phyloP scores from a whole-genome alignment of 2,329 filamentous ascomycete genomes.

The Bisporella sp. region DNA sequence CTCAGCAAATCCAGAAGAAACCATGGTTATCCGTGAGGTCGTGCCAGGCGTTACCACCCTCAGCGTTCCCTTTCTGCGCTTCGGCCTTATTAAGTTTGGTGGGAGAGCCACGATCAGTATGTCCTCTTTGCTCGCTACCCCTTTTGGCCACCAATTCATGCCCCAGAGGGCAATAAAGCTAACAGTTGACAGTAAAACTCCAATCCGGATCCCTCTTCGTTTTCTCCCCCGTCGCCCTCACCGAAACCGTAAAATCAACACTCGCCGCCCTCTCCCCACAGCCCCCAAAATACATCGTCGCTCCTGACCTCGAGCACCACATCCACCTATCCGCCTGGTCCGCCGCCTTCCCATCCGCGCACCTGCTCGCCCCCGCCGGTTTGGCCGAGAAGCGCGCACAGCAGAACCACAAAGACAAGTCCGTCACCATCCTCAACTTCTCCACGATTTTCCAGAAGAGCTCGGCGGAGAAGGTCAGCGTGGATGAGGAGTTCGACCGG shows the following conservation, averaged over 20 bases:
- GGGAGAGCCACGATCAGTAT: slow-evolving; percentile 79
- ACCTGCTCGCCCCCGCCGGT: slow-evolving; percentile 75
- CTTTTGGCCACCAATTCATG: background rate
- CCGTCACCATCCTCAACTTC: slow-evolving; percentile 41
- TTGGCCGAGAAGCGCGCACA: slow-evolving; percentile 74
- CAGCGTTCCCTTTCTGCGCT: slow-evolving; percentile 77
- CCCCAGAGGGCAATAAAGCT: too few relatives aligned
- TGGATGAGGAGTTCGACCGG: slow-evolving; percentile 72
- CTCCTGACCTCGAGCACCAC: slow-evolving; percentile 89
- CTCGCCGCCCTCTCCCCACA: slow-evolving; percentile 56
- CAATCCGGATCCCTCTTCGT: slow-evolving; percentile 72
- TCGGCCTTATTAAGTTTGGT: slow-evolving; percentile 74
- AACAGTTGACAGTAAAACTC: slow-evolving; percentile 58
- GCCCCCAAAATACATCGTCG: slow-evolving; percentile 75
- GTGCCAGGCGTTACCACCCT: slow-evolving; percentile 72
- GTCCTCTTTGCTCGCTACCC: slow-evolving; percentile 12
- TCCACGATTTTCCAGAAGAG: slow-evolving; percentile 57
- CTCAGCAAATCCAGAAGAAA: slow-evolving; percentile 64
- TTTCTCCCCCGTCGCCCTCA: slow-evolving; percentile 87
- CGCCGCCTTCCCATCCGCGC: slow-evolving; percentile 67
- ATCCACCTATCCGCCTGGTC: slow-evolving; percentile 87
- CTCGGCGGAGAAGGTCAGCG: slow-evolving; percentile 41
- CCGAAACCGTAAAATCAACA: slow-evolving; percentile 61
- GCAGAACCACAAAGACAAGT: slow-evolving; percentile 44
- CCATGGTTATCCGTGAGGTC: slow-evolving; percentile 86